Percentiles rank a stretch among this genome's conserved stretches.
Evolutionary conservation across 371 early-diverging fungal genomes (phyloP).

Genomic region (Apophysomyces elegans): DNA sequence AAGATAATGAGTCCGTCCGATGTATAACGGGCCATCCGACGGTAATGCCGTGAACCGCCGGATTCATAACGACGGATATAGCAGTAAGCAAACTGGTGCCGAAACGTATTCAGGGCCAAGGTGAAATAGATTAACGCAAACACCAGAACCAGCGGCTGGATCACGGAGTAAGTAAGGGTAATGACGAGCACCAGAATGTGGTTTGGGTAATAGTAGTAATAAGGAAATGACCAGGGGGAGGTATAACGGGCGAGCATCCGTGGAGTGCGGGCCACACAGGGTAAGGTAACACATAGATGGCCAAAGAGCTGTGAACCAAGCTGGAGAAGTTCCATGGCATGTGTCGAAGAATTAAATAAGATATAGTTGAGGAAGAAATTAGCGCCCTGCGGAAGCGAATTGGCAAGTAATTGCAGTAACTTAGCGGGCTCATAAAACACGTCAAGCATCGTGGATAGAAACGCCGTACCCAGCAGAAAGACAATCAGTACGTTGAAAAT

Average conservation of each 20-base stretch:
- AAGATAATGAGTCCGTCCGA: slow-evolving; percentile 80
- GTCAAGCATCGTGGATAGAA: slow-evolving; percentile 74
- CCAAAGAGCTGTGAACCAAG: slow-evolving; percentile 63
- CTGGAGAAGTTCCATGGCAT: slow-evolving; percentile 74
- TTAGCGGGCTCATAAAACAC: slow-evolving; percentile 67
- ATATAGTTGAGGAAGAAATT: slow-evolving; percentile 82
- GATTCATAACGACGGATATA: slow-evolving; percentile 87
- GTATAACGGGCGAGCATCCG: slow-evolving; percentile 65
- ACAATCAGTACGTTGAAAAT: slow-evolving; percentile 91
- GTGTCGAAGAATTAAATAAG: slow-evolving; percentile 73
- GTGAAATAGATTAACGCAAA: slow-evolving; percentile 80
- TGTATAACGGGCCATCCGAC: slow-evolving; percentile 78
- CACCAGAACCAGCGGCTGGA: slow-evolving; percentile 84
- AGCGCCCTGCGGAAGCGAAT: slow-evolving; percentile 70
- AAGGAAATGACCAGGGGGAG: slow-evolving; percentile 67
- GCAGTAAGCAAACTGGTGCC: slow-evolving; percentile 83
- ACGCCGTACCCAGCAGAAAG: slow-evolving; percentile 79
- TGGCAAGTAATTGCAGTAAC: slow-evolving; percentile 70
- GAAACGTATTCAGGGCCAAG: slow-evolving; percentile 75
- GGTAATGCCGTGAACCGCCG: slow-evolving; percentile 73
- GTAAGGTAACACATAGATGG: slow-evolving; percentile 48
- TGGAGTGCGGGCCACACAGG: slow-evolving; percentile 69
- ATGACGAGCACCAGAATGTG: slow-evolving; percentile 84
- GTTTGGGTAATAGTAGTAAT: slow-evolving; percentile 70
- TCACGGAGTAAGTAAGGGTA: slow-evolving; percentile 84